phyloP scores from a whole-genome alignment of 2,329 filamentous ascomycete species.

The Coniochaeta ligniaria region DNA sequence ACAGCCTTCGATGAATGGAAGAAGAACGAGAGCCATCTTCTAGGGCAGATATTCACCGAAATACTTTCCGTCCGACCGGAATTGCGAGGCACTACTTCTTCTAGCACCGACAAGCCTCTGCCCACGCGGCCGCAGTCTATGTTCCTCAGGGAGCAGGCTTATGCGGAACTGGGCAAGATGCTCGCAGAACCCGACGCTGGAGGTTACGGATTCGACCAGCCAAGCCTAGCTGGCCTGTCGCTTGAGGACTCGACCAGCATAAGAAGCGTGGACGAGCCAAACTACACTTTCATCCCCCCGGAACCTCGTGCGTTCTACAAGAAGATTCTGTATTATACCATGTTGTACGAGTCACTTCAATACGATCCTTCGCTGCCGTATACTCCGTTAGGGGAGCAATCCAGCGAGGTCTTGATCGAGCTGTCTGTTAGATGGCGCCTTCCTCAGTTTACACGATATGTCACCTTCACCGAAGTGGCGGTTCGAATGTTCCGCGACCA shows the following conservation, averaged over 20 bases:
- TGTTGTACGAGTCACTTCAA: constrained; percentile 58
- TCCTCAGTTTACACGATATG: constrained; percentile 70
- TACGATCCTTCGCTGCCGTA: constrained; percentile 41
- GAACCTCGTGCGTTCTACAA: constrained; percentile 80
- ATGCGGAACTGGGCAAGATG: constrained; percentile 44
- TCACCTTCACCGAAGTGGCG: constrained; percentile 78
- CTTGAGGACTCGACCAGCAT: constrained; percentile 47
- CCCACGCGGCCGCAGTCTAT: constrained; percentile 44
- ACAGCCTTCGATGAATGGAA: constrained; percentile 89
- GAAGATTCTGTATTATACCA: constrained; percentile 69
- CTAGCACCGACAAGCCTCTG: constrained; percentile 48
- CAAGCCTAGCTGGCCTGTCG: constrained; percentile 60
- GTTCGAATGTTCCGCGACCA: constrained; percentile 79
- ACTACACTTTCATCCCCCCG: constrained; percentile 84
- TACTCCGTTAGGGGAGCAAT: constrained; percentile 64
- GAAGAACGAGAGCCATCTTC: constrained; percentile 75
- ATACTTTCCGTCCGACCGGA: constrained; percentile 82
- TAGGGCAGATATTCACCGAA: constrained; percentile 90
- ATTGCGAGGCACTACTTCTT: constrained; percentile 68
- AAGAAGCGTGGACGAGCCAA: constrained; percentile 51
- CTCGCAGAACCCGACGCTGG: constrained; percentile 37
- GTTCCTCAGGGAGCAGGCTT: constrained; percentile 41
- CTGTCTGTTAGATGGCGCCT: constrained; percentile 84
- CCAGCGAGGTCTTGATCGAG: constrained; percentile 76
- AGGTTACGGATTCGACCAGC: constrained; percentile 51